Percentiles rank a stretch among this genome's conserved stretches.
phyloP scores from a whole-genome alignment of 2,329 filamentous ascomycete species.

The Aspergillus intermedius region DNA sequence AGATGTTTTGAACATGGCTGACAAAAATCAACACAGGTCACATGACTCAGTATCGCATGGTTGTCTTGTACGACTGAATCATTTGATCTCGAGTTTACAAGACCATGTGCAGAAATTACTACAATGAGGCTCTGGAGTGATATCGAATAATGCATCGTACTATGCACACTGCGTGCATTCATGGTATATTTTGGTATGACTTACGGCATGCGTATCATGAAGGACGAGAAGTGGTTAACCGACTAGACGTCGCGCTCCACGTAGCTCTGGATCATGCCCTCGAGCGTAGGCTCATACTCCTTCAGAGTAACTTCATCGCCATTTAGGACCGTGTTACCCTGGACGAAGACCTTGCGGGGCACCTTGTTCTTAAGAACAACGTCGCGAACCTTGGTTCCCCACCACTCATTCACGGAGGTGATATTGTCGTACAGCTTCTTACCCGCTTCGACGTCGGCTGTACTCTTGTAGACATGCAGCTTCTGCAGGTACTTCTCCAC shows the following conservation, averaged over 20 bases:
- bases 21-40: not conserved
- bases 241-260: conserved; percentile 50
- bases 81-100: too few species aligned
- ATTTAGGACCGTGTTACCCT: conserved; percentile 74
- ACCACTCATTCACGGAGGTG: conserved; percentile 78
- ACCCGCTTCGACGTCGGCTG: conserved; percentile 74
- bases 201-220: too few species aligned
- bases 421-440: conserved; percentile 74
- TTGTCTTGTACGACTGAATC: too few species aligned
- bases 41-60: not conserved
- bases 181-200: not conserved
- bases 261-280: conserved; percentile 80
- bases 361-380: conserved; percentile 56
- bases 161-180: not conserved
- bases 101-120: too few species aligned
- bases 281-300: conserved; percentile 76
- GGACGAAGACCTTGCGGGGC: conserved; percentile 70
- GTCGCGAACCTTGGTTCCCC: conserved; percentile 68
- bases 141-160: too few species aligned
- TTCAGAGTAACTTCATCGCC: conserved; percentile 67
- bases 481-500: conserved; percentile 85
- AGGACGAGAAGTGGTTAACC: too few species aligned
- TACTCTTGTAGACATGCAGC: conserved; percentile 86
- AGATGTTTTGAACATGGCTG: not conserved
- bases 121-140: too few species aligned